Conservation (phyloP, 305 asterid species). For the Fraxinus dipetala region DNA sequence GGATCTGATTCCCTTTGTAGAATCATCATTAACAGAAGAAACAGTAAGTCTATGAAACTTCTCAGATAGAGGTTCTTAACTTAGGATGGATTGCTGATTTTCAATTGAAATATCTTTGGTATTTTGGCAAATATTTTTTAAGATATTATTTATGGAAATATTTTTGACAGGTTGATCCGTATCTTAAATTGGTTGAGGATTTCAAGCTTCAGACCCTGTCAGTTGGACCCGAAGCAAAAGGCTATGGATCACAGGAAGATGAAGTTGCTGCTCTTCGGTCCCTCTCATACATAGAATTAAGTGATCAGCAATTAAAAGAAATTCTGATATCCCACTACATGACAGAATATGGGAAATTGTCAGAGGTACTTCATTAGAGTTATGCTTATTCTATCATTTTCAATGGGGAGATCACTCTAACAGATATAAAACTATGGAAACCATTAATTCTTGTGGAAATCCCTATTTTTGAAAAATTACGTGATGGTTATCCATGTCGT, state of each 20-base stretch:
- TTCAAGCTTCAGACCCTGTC: slow-evolving; percentile 31
- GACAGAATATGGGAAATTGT: slow-evolving; percentile 30
- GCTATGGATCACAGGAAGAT: slow-evolving; percentile 44
- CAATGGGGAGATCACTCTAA: neutral
- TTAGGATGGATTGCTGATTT: neutral
- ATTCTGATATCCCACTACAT: slow-evolving; percentile 35
- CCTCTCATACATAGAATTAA: slow-evolving; percentile 34
- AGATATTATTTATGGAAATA: neutral
- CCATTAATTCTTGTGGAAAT: neutral
- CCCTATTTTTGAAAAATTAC: neutral
- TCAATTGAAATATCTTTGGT: neutral
- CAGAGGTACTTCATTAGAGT: slow-evolving; percentile 34
- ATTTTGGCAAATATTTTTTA: neutral
- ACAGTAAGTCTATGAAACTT: slow-evolving; percentile 29
- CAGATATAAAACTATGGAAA: neutral
- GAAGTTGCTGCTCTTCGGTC: slow-evolving; percentile 42
- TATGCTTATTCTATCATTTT: neutral
- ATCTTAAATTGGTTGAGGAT: slow-evolving; percentile 42
- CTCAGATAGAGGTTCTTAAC: neutral
- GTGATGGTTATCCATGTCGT: neutral
- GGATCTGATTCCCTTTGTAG: slow-evolving; percentile 36
- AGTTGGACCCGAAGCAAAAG: slow-evolving; percentile 24
- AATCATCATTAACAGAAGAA: slow-evolving; percentile 44
- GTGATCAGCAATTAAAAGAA: slow-evolving; percentile 38
- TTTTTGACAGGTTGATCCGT: slow-evolving; percentile 43